Evolutionary conservation across 2,329 filamentous ascomycete species (phyloP).

Genomic region (Amauroascus verrucosus): DNA sequence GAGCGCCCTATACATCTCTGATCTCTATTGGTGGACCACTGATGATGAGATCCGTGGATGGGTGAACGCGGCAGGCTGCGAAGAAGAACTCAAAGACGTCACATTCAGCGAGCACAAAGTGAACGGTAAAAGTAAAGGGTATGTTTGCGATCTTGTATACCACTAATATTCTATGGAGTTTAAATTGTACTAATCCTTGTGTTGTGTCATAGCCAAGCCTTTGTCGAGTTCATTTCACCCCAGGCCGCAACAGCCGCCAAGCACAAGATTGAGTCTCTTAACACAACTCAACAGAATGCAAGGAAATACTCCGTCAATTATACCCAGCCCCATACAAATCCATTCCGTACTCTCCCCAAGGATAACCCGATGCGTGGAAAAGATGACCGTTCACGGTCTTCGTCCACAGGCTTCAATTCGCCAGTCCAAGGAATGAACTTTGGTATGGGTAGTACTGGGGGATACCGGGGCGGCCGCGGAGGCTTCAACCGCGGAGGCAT

Average conservation of each 20-base stretch:
- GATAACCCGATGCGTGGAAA: constrained; percentile 65
- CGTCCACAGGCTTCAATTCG: constrained; percentile 41
- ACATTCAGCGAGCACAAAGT: constrained; percentile 98
- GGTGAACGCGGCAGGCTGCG: constrained; percentile 66
- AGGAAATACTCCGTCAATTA: constrained; percentile 65
- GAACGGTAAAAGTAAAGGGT: constrained; percentile 98
- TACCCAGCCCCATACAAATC: constrained; percentile 66
- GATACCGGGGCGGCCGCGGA: constrained; percentile 45
- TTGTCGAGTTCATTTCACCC: constrained; percentile 70
- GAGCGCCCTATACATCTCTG: constrained; percentile 71
- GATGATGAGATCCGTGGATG: constrained; percentile 91
- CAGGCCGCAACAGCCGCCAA: constrained; percentile 82
- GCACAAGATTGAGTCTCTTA: constrained; percentile 61
- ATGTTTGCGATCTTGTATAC: constrained; percentile 27
- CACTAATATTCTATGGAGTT: neutral
- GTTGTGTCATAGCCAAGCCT: constrained; percentile 51
- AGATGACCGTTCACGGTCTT: constrained; percentile 45
- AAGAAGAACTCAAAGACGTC: constrained; percentile 78
- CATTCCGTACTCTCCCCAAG: constrained; percentile 84
- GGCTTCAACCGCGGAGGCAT: constrained; percentile 42
- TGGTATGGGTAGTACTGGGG: constrained; percentile 38
- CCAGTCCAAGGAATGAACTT: constrained; percentile 34
- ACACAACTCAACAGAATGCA: constrained; percentile 43
- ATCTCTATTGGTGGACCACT: constrained; percentile 92
- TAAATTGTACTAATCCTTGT: neutral